Conservation (phyloP, 2,329 filamentous ascomycete species). For the Pseudocercospora pini-densiflorae region DNA sequence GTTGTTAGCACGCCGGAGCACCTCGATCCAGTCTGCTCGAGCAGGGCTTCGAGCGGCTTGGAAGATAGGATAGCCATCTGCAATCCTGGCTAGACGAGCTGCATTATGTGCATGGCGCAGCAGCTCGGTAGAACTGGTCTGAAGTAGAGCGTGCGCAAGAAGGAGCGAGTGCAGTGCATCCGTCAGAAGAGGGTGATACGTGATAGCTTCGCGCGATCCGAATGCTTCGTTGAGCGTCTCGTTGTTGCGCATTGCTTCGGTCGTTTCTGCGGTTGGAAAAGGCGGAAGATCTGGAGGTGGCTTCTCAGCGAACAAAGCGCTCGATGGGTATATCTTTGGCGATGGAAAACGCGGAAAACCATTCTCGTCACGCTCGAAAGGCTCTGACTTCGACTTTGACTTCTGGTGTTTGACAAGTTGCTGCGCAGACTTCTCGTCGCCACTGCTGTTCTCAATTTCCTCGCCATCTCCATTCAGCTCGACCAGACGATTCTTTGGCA, state of each 20-base stretch:
- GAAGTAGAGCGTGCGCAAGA: conserved; percentile 76
- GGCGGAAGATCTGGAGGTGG: conserved; percentile 69
- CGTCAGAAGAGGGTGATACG: conserved; percentile 79
- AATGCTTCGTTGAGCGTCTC: conserved; percentile 40
- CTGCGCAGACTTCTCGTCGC: conserved; percentile 37
- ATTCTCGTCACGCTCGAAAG: conserved; percentile 41
- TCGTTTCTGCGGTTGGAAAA: conserved; percentile 59
- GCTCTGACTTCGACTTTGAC: conserved; percentile 34
- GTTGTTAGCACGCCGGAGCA: conserved; percentile 69
- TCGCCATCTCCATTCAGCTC: conserved; percentile 35
- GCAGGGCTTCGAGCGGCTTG: conserved; percentile 72
- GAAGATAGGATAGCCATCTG: conserved; percentile 81
- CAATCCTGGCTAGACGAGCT: conserved; percentile 72
- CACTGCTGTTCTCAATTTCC: conserved; percentile 22
- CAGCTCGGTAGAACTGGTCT: conserved; percentile 78
- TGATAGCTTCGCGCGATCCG: conserved; percentile 66
- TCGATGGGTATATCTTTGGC: conserved; percentile 59
- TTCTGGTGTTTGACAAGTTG: conserved; percentile 51
- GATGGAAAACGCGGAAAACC: conserved; percentile 54
- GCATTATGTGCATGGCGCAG: conserved; percentile 82
- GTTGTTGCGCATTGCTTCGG: conserved; percentile 33
- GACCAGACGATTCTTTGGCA: conserved; percentile 36
- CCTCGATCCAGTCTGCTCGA: conserved; percentile 79
- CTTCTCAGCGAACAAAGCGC: conserved; percentile 71
- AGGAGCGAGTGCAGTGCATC: conserved; percentile 80